These are phyloP conservation scores for Metarhizium guizhouense DNA, from an alignment of 2,329 filamentous ascomycete genomes.

Conservation along the genomic window DNA sequence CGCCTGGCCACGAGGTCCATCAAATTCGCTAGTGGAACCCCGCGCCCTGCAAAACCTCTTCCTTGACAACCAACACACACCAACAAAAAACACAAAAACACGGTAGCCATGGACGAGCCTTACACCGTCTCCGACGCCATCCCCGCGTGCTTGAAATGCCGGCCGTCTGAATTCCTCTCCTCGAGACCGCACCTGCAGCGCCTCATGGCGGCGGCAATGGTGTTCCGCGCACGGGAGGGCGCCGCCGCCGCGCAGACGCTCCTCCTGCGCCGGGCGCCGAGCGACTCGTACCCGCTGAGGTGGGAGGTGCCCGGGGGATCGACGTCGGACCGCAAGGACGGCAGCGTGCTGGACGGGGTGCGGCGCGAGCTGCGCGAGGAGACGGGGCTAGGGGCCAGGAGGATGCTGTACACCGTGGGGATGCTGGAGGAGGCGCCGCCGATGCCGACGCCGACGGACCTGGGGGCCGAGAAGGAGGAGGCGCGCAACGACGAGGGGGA, in stretches of 20 bases:
- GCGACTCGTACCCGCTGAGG: constrained; percentile 11
- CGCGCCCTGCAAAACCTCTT: too few relatives aligned
- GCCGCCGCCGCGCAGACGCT: background rate
- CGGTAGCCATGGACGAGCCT: background rate
- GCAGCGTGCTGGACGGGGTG: constrained; percentile 30
- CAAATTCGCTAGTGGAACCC: too few relatives aligned
- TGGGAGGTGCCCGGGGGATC: constrained; percentile 14
- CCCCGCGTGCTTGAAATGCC: constrained; percentile 6
- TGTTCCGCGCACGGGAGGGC: constrained; percentile 7
- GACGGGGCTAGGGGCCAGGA: constrained; percentile 24
- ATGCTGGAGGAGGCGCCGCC: background rate
- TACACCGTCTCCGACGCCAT: background rate
- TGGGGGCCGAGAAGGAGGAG: constrained; percentile 6
- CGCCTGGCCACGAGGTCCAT: too few relatives aligned
- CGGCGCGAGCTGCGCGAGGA: constrained; percentile 40
- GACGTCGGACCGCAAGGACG: constrained; percentile 29
- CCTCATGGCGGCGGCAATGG: constrained; percentile 12
- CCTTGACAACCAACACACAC: too few relatives aligned
- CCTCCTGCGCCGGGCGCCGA: constrained; percentile 10
- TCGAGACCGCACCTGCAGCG: constrained; percentile 9
- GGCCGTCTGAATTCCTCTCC: constrained; percentile 7
- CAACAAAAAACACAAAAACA: background rate
- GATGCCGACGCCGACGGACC: background rate
- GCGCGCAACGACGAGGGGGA: constrained; percentile 9
- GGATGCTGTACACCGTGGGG: constrained; percentile 16